A percentile compares a stretch with the other conserved stretches of the same genome.
phyloP scores from a whole-genome alignment of 805 yeast genomes.

The Candida nanaspora region DNA sequence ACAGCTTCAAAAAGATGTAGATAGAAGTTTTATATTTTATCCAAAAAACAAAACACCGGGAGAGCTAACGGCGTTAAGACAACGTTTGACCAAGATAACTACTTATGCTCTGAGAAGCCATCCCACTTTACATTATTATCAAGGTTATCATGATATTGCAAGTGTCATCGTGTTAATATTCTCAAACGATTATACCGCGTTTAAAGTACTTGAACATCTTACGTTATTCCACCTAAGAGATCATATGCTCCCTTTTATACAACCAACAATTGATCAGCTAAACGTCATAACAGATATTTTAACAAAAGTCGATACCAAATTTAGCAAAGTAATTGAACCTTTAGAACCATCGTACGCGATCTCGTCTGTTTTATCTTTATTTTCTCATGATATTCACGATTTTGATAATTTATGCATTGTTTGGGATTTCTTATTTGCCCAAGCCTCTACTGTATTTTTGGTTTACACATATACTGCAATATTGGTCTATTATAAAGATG shows the following conservation, averaged over 20 bases:
- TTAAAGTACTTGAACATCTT: constrained; percentile 43
- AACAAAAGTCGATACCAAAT: constrained; percentile 35
- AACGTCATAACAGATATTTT: constrained; percentile 59
- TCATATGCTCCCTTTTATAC: constrained; percentile 70
- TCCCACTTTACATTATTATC: constrained; percentile 71
- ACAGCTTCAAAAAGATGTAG: constrained; percentile 75
- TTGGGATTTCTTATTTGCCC: constrained; percentile 63
- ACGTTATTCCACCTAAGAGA: constrained; percentile 67
- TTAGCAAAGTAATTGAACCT: constrained; percentile 33
- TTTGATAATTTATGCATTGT: constrained; percentile 44
- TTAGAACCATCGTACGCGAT: constrained; percentile 60
- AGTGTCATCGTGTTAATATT: constrained; percentile 55
- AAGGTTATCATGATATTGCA: constrained; percentile 89
- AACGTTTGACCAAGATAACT: constrained; percentile 36
- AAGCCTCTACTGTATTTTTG: constrained; percentile 45
- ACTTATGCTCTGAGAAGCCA: constrained; percentile 48
- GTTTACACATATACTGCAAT: constrained; percentile 58
- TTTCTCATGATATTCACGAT: constrained; percentile 59
- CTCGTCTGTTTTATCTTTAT: constrained; percentile 71
- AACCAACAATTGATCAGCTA: constrained; percentile 60
- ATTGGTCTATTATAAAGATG: constrained; percentile 36
- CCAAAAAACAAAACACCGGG: constrained; percentile 18
- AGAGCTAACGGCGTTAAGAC: constrained; percentile 27
- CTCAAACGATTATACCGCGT: constrained; percentile 27
- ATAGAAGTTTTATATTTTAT: constrained; percentile 53